A percentile compares a stretch with the other conserved stretches of the same genome.
Evolutionary conservation across 768 basidiomycete species (phyloP).

Genomic region (Pisolithus orientalis): DNA sequence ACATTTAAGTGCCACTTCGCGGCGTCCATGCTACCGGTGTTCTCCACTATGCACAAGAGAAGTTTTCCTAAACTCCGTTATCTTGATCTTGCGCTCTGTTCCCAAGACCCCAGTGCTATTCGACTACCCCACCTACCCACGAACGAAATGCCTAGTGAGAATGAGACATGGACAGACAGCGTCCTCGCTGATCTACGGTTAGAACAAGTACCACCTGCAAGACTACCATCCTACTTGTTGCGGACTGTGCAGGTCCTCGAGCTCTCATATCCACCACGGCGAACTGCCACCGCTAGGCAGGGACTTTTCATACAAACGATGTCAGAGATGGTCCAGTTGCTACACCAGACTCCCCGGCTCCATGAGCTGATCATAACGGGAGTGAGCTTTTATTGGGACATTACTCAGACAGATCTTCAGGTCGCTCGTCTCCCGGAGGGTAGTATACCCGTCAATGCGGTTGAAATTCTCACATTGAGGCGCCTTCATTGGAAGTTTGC

Average conservation of each 20-base stretch:
- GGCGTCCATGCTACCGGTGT: constrained; percentile 23
- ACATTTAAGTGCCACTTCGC: constrained; percentile 27
- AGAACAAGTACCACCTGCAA: constrained; percentile 35
- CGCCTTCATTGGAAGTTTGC: constrained; percentile 45
- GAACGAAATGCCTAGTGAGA: constrained; percentile 12
- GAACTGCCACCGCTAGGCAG: constrained; percentile 9
- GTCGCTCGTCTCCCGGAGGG: constrained; percentile 4
- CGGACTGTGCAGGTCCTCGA: constrained; percentile 37
- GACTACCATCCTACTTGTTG: constrained; percentile 32
- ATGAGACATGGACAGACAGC: constrained; percentile 1
- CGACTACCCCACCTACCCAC: constrained; percentile 19
- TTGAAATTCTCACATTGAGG: constrained; percentile 35
- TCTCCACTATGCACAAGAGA: constrained; percentile 15
- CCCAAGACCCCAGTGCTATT: constrained; percentile 20
- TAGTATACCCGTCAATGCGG: constrained; percentile 10
- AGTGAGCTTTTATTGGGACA: constrained; percentile 37
- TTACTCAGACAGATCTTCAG: constrained; percentile 10
- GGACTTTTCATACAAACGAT: constrained; percentile 32
- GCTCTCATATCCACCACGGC: constrained; percentile 33
- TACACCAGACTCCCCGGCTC: constrained; percentile 33
- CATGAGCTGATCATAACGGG: constrained; percentile 38
- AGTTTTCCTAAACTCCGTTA: constrained; percentile 21
- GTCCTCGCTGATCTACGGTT: constrained; percentile 32
- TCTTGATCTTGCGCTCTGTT: constrained; percentile 24
- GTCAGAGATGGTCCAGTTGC: constrained; percentile 33